A percentile compares a stretch with the other conserved stretches of the same genome.
phyloP scores from a whole-genome alignment of 345 rosid species.

The Hibiscus syriacus region DNA sequence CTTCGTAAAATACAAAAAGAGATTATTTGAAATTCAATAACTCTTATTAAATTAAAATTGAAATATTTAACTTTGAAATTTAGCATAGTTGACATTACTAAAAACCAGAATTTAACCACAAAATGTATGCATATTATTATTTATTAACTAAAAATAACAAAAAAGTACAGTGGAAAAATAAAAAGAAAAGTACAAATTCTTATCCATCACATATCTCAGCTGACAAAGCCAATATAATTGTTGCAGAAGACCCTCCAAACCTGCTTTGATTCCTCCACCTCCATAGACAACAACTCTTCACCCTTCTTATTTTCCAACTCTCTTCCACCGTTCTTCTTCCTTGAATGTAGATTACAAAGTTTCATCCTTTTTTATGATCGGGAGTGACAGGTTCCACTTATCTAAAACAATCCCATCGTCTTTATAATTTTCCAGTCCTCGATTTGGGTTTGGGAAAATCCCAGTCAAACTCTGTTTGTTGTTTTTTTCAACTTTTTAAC shows the following conservation, averaged over 20 bases:
- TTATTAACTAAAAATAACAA: too few relatives aligned
- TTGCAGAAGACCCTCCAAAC: background rate
- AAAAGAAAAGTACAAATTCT: background rate
- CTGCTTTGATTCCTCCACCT: slow-evolving; percentile 11
- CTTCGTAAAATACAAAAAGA: too few relatives aligned
- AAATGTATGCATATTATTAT: too few relatives aligned
- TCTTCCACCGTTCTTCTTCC: background rate
- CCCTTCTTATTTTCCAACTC: slow-evolving; percentile 2
- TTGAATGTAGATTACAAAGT: slow-evolving; percentile 10
- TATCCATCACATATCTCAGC: background rate
- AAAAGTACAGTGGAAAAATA: background rate
- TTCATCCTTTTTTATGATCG: background rate
- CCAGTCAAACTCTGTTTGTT: slow-evolving; percentile 20
- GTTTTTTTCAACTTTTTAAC: background rate
- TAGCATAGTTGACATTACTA: too few relatives aligned
- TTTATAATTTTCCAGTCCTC: background rate
- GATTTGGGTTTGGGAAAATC: background rate
- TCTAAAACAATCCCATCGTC: slow-evolving; percentile 3
- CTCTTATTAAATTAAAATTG: too few relatives aligned
- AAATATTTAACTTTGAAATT: too few relatives aligned
- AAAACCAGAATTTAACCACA: too few relatives aligned
- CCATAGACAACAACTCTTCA: slow-evolving; percentile 11
- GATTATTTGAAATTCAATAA: too few relatives aligned
- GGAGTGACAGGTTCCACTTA: background rate
- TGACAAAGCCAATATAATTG: background rate